Evolutionary conservation across 208 protist genomes (phyloP).

Genomic region (Leishmania amazonensis): DNA sequence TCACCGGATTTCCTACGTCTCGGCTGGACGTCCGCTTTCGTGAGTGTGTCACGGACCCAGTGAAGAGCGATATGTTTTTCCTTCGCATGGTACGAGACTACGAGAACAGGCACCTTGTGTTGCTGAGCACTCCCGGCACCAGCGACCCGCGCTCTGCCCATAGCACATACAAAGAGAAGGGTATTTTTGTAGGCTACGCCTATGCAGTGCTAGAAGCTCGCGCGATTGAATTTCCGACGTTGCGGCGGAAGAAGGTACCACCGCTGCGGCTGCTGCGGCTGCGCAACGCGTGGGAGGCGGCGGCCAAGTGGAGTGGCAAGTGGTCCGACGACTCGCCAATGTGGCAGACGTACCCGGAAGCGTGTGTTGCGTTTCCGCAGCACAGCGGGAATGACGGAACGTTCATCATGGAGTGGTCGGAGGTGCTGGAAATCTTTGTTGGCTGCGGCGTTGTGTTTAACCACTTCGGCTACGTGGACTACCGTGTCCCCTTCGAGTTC

Average conservation of each 20-base stretch:
- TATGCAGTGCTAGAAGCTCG: constrained; percentile 66
- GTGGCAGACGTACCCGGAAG: constrained; percentile 62
- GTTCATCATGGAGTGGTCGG: constrained; percentile 80
- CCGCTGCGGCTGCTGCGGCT: constrained; percentile 60
- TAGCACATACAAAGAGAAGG: constrained; percentile 44
- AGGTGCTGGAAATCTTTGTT: constrained; percentile 69
- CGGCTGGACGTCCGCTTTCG: constrained; percentile 70
- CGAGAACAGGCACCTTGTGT: constrained; percentile 46
- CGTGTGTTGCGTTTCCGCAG: constrained; percentile 43
- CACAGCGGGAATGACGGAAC: constrained; percentile 48
- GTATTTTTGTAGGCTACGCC: constrained; percentile 59
- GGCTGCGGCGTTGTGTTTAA: constrained; percentile 80
- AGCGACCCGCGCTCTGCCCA: constrained; percentile 30
- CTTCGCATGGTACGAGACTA: constrained; percentile 43
- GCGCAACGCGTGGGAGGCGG: constrained; percentile 64
- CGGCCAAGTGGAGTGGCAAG: constrained; percentile 42
- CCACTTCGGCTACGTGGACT: constrained; percentile 66
- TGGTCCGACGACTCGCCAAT: constrained; percentile 63
- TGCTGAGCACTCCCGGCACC: constrained; percentile 23
- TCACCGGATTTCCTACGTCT: constrained; percentile 72
- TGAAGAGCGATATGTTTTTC: constrained; percentile 57
- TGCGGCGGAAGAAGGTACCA: constrained; percentile 6
- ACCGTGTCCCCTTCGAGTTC: constrained; percentile 77
- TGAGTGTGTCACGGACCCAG: constrained; percentile 34
- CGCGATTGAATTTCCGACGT: constrained; percentile 41